Evolutionary conservation across 1,139 yeast genomes (phyloP), one percentile per base, ranked within the genome.

Genomic region (Geotrichum carabidarum): DNA sequence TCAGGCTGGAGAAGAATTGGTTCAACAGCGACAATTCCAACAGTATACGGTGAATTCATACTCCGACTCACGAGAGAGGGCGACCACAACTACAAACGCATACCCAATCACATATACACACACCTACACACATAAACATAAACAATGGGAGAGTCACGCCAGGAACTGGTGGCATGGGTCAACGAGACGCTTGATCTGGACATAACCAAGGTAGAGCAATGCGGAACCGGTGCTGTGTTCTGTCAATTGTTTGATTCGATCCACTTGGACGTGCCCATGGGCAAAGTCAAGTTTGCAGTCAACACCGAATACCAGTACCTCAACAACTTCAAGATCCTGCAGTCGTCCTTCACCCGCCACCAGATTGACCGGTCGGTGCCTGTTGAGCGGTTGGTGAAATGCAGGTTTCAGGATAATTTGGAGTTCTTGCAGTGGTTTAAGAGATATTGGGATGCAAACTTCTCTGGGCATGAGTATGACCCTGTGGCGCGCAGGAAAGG

Each of bases 161-260:
- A 85, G 50, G 97, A 90, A 64, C 78, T 93, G 32, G 73, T 94
- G 57, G 80, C 78, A 57, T 94, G 99, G 98, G 77, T 93, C 61
- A 91, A 91, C 67, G 75, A 78, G 50, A 79, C 87, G 5, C 75
- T 89, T 45, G 79, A 78, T 52, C 70, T 90, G 44, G 77, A 82
- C 60, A 80, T 86, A 63, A 77, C 82, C 51, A 89, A 86, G 65
- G 86, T 93, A 1, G 99, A 94, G 67, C 93, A 90, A 69, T 86
- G 96, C 67, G 99, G 99, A 17, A 82, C 86, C 2, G 99, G 99
- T 2, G 96, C 96, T 0, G 94, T 89, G 2, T 91, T 87, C 68
- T 90, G 98, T 70, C 97, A 91, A 70, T 78, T 93, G 50, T 78
- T 91, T 75, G 97, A 93, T 70, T 82, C 91, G 27, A 82, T 93